Base-by-base conservation (phyloP, 2,329 filamentous ascomycete species). In the Verticillium tricorpus region DNA sequence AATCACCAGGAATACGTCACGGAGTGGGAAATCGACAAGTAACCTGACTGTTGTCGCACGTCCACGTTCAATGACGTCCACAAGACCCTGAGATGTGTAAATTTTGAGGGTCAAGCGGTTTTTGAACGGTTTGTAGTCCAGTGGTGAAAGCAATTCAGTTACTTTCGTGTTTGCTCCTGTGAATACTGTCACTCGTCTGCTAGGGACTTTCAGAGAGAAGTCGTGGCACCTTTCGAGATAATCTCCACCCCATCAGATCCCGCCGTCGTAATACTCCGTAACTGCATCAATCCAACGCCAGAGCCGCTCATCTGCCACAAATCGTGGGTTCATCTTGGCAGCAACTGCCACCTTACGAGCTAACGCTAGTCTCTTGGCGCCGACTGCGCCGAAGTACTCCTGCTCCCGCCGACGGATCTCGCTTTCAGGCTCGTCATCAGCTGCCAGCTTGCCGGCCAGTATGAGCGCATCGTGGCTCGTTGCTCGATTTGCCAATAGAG, bases 191-290 rank as follows among this genome's bases (percentile, higher is more conserved):
- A 25, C 25, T 25, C 25, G 25, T 25, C 25, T 25, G 3, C 25
- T 25, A 25, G 25, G 2, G 3, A 2, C 25, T 25, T 25, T 25
- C 25, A 25, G 25, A 25, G 25, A 2, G 25, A 25, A 5, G 25
- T 5, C 25, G 25, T 25, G 25, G 5, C 25, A 4, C 25, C 25
- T 5, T 25, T 25, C 25, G 25, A 25, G 5, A 25, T 25, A 25
- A 3, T 3, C 25, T 5, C 25, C 2, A 25, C 25, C 25, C 25
- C 25, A 45, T 45, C 39, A 45, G 12, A 45, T 19, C 11, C 61
- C 62, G 19, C 72, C 70, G 62, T 74, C 71, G 7, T 67, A 64
- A 57, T 63, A 59, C 50, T 62, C 58, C 45, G 57, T n/a, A 58
- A 61, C 56, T 34, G 60, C 60, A 64, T 63, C 60, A 61, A 64